A percentile compares a stretch with the other conserved stretches of the same genome.
Conservation (phyloP, 176 grass and related monocot genomes). For the Rhynchospora breviuscula region DNA sequence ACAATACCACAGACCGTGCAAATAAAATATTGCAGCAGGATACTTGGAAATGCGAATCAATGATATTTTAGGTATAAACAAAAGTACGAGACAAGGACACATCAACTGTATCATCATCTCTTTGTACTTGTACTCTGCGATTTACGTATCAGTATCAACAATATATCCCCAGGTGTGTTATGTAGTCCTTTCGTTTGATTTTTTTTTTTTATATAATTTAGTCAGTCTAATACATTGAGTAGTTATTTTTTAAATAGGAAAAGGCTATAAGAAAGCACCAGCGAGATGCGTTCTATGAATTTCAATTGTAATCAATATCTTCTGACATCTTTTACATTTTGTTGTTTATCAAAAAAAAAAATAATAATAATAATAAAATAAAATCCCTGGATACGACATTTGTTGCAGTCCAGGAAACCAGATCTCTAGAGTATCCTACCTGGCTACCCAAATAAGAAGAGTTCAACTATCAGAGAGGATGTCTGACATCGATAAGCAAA, state of each 20-base stretch:
- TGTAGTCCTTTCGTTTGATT: too few species aligned
- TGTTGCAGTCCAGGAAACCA: neutral
- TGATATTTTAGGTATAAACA: neutral
- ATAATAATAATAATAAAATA: too few species aligned
- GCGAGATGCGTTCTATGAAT: neutral
- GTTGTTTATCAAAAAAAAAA: neutral
- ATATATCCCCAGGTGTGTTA: neutral
- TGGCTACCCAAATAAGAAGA: neutral
- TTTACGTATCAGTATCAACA: neutral
- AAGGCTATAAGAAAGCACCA: neutral
- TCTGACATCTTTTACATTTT: neutral
- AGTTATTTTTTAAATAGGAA: neutral
- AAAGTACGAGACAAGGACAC: too few species aligned
- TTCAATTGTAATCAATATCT: neutral
- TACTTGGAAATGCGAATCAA: neutral
- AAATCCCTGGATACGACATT: neutral
- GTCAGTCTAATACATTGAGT: neutral
- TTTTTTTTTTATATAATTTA: neutral
- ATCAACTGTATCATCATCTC: neutral
- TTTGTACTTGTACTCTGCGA: neutral
- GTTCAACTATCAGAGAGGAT: neutral
- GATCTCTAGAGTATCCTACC: neutral
- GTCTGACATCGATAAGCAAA: neutral
- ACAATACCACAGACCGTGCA: neutral
- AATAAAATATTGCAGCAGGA: neutral